phyloP scores from a whole-genome alignment of 805 yeast genomes.

The Candida nitratophila region DNA sequence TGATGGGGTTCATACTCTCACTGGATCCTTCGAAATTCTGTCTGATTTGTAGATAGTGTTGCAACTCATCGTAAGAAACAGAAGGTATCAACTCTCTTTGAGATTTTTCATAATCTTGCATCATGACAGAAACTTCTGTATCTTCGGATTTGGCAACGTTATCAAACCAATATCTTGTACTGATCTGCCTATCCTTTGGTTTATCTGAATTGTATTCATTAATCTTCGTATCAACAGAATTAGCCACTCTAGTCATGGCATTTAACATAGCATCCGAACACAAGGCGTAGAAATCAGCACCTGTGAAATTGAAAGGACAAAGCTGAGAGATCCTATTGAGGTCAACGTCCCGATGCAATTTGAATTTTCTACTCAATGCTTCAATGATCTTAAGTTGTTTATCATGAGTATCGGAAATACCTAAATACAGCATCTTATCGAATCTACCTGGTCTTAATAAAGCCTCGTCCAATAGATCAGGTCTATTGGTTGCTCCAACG shows the following conservation, averaged over 20 bases:
- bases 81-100: slow-evolving; percentile 68
- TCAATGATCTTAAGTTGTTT: slow-evolving; percentile 80
- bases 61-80: slow-evolving; percentile 80
- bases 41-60: slow-evolving; percentile 75
- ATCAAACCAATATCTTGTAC: slow-evolving; percentile 88
- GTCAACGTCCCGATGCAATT: slow-evolving; percentile 52
- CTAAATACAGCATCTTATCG: slow-evolving; percentile 90
- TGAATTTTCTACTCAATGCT: slow-evolving; percentile 83
- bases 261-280: slow-evolving; percentile 94
- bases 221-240: slow-evolving; percentile 62
- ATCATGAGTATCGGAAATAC: slow-evolving; percentile 85
- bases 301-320: slow-evolving; percentile 90
- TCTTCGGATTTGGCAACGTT: slow-evolving; percentile 64
- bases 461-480: slow-evolving; percentile 92
- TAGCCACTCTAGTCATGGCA: slow-evolving; percentile 90
- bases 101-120: slow-evolving; percentile 75
- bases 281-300: slow-evolving; percentile 95
- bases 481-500: slow-evolving; percentile 98
- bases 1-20: too few relatives aligned
- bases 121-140: slow-evolving; percentile 56
- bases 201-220: slow-evolving; percentile 36
- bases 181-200: slow-evolving; percentile 31
- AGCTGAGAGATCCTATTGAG: slow-evolving; percentile 50
- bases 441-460: slow-evolving; percentile 89
- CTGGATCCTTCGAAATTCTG: slow-evolving; percentile 79